Conservation (phyloP, 2,329 filamentous ascomycete species). For the Aspergillus ibericus region DNA sequence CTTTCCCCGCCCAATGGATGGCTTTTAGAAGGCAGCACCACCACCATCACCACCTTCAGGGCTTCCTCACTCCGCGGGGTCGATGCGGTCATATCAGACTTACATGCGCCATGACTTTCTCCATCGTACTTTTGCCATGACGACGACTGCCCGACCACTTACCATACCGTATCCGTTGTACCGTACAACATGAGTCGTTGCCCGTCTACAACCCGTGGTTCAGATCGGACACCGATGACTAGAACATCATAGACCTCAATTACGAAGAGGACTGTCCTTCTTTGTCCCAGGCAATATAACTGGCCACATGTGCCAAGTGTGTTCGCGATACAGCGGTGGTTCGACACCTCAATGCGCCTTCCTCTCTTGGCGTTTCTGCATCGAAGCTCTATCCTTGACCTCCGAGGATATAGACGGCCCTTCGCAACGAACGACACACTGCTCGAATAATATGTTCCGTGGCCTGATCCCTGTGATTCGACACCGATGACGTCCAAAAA, state of each 20-base stretch:
- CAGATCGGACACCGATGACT: constrained; percentile 1
- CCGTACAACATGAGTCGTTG: background rate
- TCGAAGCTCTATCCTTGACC: background rate
- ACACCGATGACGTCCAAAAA: constrained; percentile 29
- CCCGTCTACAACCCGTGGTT: constrained; percentile 9
- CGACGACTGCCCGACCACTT: background rate
- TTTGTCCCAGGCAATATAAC: background rate
- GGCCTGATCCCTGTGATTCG: background rate
- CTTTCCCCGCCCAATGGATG: background rate
- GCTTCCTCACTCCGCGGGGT: background rate
- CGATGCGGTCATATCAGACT: background rate
- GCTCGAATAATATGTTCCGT: constrained; percentile 1
- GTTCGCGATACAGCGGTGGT: background rate
- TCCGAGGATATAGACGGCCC: background rate
- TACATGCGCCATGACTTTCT: background rate
- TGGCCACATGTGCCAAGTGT: background rate
- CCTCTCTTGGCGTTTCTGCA: background rate
- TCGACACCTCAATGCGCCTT: background rate
- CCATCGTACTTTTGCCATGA: background rate
- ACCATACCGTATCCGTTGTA: constrained; percentile 1
- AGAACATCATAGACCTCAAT: background rate
- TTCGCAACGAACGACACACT: background rate
- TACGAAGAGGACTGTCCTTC: background rate
- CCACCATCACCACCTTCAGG: background rate
- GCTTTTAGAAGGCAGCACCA: background rate